Conservation (phyloP, 352 stramenopile genomes). For the Phytophthora cactorum region DNA sequence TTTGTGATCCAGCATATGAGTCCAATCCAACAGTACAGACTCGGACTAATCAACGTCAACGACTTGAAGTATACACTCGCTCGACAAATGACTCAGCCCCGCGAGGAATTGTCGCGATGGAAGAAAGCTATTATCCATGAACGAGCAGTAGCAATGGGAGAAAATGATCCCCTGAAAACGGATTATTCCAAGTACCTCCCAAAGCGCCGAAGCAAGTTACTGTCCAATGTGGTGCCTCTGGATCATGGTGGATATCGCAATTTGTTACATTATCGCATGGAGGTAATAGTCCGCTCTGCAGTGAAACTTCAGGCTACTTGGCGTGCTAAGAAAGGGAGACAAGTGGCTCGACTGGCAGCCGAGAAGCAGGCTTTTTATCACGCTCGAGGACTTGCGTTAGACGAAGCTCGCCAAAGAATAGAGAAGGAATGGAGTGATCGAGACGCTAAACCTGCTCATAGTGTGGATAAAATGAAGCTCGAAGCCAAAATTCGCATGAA, state of each 20-base stretch:
- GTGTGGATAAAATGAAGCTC: constrained; percentile 93
- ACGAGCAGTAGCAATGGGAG: constrained; percentile 87
- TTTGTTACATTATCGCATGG: constrained; percentile 76
- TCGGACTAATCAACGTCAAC: constrained; percentile 88
- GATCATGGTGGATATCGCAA: constrained; percentile 91
- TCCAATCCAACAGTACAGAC: constrained; percentile 83
- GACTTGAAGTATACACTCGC: constrained; percentile 89
- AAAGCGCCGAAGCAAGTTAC: constrained; percentile 63
- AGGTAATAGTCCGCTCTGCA: constrained; percentile 70
- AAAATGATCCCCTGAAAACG: constrained; percentile 92
- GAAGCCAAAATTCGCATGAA: constrained; percentile 94
- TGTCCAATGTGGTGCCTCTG: constrained; percentile 89
- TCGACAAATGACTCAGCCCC: constrained; percentile 50
- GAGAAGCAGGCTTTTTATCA: constrained; percentile 93
- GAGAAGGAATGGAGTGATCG: constrained; percentile 79
- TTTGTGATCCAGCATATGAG: constrained; percentile 90
- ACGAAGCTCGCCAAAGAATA: constrained; percentile 59
- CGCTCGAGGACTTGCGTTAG: constrained; percentile 76
- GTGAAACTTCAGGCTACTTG: constrained; percentile 87
- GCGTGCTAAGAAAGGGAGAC: constrained; percentile 74
- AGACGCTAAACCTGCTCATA: constrained; percentile 73
- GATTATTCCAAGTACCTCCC: constrained; percentile 93
- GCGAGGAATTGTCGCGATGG: constrained; percentile 63
- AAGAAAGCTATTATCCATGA: constrained; percentile 88
- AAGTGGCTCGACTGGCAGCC: constrained; percentile 68